Percentiles rank a stretch among this genome's conserved stretches.
Conservation (phyloP, 768 basidiomycete species). For the Russula emetica region DNA sequence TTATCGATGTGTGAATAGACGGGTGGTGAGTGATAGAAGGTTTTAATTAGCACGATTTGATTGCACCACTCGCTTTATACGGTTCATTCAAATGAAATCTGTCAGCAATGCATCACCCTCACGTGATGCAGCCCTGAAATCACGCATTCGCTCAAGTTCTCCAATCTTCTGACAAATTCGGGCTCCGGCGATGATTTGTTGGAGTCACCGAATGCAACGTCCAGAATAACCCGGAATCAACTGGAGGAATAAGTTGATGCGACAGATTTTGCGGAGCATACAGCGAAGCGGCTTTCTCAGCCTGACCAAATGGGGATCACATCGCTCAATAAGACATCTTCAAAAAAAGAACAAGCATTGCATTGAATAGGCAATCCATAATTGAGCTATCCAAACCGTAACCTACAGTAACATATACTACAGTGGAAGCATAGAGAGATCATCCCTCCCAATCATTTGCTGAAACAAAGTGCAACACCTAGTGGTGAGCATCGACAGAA, state of each 20-base stretch:
- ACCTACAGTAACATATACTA: too few species aligned
- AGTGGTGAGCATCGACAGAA: constrained; percentile 1
- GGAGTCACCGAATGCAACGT: not conserved
- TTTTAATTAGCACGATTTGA: too few species aligned
- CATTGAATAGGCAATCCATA: too few species aligned
- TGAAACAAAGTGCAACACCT: not conserved
- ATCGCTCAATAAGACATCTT: too few species aligned
- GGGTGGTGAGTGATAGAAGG: too few species aligned
- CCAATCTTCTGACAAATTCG: not conserved
- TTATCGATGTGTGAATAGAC: not conserved
- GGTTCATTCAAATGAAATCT: not conserved
- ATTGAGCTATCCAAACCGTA: too few species aligned
- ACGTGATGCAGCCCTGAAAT: not conserved
- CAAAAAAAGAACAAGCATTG: too few species aligned
- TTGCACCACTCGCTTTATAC: not conserved
- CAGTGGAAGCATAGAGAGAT: not conserved
- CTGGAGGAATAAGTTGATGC: not conserved
- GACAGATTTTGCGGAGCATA: too few species aligned
- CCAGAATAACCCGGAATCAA: not conserved
- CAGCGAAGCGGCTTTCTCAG: too few species aligned
- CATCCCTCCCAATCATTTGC: constrained; percentile 19
- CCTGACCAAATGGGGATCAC: too few species aligned
- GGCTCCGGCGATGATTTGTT: too few species aligned
- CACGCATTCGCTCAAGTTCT: too few species aligned
- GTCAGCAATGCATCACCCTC: not conserved